phyloP scores from a whole-genome alignment of 768 basidiomycete genomes.

The Daedaleopsis sinensis region DNA sequence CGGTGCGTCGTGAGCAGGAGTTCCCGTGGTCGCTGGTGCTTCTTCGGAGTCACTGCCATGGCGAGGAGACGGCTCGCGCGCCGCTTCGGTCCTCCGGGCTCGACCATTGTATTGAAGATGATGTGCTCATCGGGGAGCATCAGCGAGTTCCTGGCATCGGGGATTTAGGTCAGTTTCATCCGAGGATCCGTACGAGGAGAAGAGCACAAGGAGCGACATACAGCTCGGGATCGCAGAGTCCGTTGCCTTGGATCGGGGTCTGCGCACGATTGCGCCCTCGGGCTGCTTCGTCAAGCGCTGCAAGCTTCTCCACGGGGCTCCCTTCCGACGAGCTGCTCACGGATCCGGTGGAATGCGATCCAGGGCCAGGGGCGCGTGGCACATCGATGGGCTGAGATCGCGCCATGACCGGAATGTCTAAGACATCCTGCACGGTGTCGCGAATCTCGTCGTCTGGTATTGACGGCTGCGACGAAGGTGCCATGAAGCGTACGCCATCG shows the following conservation, averaged over 20 bases:
- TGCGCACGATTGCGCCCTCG: conserved; percentile 56
- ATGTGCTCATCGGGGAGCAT: conserved; percentile 51
- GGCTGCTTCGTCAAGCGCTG: conserved; percentile 40
- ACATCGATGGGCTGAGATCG: conserved; percentile 31
- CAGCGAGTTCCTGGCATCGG: conserved; percentile 33
- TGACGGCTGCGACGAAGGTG: conserved; percentile 20
- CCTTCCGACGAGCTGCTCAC: conserved; percentile 54
- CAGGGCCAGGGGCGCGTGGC: conserved; percentile 26
- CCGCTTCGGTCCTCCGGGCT: conserved; percentile 54
- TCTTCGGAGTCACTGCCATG: conserved; percentile 49
- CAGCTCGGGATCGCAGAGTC: conserved; percentile 46
- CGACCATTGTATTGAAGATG: conserved; percentile 55
- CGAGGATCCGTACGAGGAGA: not conserved
- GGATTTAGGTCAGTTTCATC: not conserved
- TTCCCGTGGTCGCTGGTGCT: conserved; percentile 50
- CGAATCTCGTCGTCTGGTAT: conserved; percentile 24
- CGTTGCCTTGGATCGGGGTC: conserved; percentile 59
- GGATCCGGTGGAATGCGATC: conserved; percentile 40
- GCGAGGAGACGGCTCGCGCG: conserved; percentile 61
- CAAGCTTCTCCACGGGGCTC: conserved; percentile 44
- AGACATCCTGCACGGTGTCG: conserved; percentile 18
- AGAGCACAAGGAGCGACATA: conserved; percentile 23
- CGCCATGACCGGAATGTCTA: conserved; percentile 20
- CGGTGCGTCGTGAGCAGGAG: conserved; percentile 60
- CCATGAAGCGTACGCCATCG: conserved; percentile 29